phyloP scores from a whole-genome alignment of 176 grass and related monocot genomes.

The Calamus simplicifolius region DNA sequence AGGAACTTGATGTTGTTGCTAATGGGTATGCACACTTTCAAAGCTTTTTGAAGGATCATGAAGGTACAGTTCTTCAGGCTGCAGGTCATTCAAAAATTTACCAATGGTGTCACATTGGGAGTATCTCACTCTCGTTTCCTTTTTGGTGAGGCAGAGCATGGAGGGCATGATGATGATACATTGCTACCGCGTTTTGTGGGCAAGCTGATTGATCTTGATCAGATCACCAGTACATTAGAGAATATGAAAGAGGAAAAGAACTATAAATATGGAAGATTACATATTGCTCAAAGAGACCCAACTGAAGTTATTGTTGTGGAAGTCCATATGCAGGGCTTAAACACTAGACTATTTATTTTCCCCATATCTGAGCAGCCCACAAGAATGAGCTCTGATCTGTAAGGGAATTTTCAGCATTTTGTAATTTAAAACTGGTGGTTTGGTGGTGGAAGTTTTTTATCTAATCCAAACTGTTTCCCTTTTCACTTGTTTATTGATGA shows the following conservation, averaged over 20 bases:
- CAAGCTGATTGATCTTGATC: conserved; percentile 36
- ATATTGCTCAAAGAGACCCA: conserved; percentile 5
- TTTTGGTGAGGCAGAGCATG: conserved; percentile 18
- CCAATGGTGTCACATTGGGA: background rate
- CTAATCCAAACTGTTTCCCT: too few species aligned
- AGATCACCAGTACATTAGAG: conserved; percentile 60
- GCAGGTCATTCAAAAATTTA: background rate
- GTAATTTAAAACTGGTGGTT: too few species aligned
- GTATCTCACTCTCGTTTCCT: background rate
- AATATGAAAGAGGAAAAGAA: conserved; percentile 70
- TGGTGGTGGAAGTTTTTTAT: too few species aligned
- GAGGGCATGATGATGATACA: background rate
- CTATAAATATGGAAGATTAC: conserved; percentile 58
- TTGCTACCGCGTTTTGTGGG: conserved; percentile 28
- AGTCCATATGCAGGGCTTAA: too few species aligned
- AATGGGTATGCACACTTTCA: conserved; percentile 73
- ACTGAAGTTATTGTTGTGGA: too few species aligned
- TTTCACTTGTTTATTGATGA: too few species aligned
- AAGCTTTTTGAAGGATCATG: conserved; percentile 42
- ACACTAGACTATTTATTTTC: too few species aligned
- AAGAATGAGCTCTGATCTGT: too few species aligned
- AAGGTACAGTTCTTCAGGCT: conserved; percentile 14
- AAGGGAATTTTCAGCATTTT: too few species aligned
- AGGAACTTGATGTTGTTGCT: conserved; percentile 62
- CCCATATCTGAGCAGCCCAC: too few species aligned